Percentiles rank a stretch among this genome's conserved stretches.
phyloP scores from a whole-genome alignment of 176 grass and related monocot genomes.

The Urochloa ruziziensis region DNA sequence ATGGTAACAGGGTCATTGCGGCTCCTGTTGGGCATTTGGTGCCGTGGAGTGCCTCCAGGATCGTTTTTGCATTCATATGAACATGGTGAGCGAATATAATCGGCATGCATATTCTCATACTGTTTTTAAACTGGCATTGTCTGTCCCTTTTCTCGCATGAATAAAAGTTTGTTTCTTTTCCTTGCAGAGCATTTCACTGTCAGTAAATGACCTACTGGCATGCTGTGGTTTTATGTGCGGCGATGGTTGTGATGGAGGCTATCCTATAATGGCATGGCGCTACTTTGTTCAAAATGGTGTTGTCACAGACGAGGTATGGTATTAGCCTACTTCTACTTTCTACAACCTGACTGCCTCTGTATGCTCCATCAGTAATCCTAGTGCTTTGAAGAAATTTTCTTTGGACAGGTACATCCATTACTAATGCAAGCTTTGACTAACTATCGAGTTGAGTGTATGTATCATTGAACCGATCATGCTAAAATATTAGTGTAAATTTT shows the following conservation, averaged over 20 bases:
- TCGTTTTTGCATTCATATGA: conserved; percentile 90
- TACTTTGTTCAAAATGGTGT: conserved; percentile 88
- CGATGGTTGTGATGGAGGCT: conserved; percentile 94
- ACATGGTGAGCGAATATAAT: conserved; percentile 36
- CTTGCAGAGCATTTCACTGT: conserved; percentile 77
- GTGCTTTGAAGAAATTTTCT: background rate
- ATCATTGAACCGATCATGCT: background rate
- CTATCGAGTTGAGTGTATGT: background rate
- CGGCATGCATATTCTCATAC: background rate
- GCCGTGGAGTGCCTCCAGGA: conserved; percentile 89
- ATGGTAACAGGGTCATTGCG: conserved; percentile 75
- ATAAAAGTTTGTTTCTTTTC: conserved; percentile 6
- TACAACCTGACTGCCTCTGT: background rate
- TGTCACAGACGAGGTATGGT: conserved; percentile 97
- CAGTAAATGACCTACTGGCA: conserved; percentile 83
- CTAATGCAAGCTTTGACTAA: background rate
- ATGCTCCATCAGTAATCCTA: background rate
- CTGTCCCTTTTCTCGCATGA: conserved; percentile 6
- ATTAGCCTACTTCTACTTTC: conserved; percentile 14
- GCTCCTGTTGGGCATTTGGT: conserved; percentile 92
- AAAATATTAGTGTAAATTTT: background rate
- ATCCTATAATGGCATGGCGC: conserved; percentile 76
- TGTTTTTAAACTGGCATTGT: conserved; percentile 8
- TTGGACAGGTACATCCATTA: background rate
- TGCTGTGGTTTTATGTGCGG: conserved; percentile 98